Percentiles rank a stretch among this genome's conserved stretches.
phyloP scores from a whole-genome alignment of 1,284 basidiomycete species.

The Leccinum fuscescens region DNA sequence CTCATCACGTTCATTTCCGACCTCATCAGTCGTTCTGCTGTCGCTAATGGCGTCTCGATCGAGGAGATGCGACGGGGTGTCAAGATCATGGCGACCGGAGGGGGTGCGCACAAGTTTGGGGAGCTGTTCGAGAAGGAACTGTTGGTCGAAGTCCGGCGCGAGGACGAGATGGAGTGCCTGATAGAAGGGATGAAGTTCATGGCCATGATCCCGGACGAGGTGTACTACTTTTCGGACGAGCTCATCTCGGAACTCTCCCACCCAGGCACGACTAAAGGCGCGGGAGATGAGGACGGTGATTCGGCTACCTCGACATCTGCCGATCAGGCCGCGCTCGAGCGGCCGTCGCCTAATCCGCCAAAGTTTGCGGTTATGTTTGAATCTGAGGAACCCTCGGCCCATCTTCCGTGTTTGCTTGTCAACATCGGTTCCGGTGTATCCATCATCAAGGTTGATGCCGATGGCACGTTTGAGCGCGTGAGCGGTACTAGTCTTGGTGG shows the following conservation, averaged over 20 bases:
- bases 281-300: constrained; percentile 10
- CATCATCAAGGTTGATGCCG: constrained; percentile 95
- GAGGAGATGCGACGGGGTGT: constrained; percentile 91
- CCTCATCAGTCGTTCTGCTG: constrained; percentile 85
- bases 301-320: constrained; percentile 8
- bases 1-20: constrained; percentile 88
- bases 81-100: constrained; percentile 98
- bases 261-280: constrained; percentile 35
- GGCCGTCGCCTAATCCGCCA: constrained; percentile 92
- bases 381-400: constrained; percentile 67
- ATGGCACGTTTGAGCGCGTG: constrained; percentile 94
- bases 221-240: constrained; percentile 98
- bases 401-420: constrained; percentile 94
- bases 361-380: constrained; percentile 89
- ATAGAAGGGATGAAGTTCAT: constrained; percentile 98
- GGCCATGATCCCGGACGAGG: constrained; percentile 94
- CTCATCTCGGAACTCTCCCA: constrained; percentile 88
- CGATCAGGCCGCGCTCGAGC: constrained; percentile 53
- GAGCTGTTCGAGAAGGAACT: constrained; percentile 77
- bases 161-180: constrained; percentile 99
- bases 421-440: constrained; percentile 99
- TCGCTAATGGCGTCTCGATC: constrained; percentile 85
- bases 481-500: constrained; percentile 97
- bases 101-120: constrained; percentile 97
- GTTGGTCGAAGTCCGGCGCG: constrained; percentile 82